Conservation (phyloP, 1,284 basidiomycete species). For the Lentinula novae-zelandiae region DNA sequence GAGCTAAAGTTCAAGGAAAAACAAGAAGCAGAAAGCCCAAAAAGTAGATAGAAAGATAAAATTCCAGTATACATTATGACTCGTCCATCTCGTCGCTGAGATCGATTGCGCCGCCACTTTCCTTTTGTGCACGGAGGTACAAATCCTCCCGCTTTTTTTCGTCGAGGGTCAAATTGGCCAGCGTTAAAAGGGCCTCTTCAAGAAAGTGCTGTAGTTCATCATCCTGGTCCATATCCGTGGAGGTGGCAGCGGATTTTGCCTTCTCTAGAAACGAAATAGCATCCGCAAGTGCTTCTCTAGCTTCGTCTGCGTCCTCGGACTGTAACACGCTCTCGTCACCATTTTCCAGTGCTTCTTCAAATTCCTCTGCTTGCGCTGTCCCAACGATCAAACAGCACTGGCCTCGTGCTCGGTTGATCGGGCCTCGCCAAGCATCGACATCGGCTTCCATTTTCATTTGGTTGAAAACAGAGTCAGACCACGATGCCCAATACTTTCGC, state of each 20-base stretch:
- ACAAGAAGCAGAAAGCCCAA: background rate
- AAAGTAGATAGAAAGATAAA: background rate
- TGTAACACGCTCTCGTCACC: conserved; percentile 34
- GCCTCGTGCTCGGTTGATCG: conserved; percentile 44
- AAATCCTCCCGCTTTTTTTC: conserved; percentile 44
- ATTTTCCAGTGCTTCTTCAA: conserved; percentile 45
- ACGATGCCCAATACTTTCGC: conserved; percentile 52
- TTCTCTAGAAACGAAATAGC: conserved; percentile 52
- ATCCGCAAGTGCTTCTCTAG: conserved; percentile 42
- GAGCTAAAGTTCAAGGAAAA: background rate
- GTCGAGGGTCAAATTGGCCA: conserved; percentile 53
- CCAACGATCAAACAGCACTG: conserved; percentile 54
- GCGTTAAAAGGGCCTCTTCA: conserved; percentile 51
- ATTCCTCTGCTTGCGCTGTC: conserved; percentile 45
- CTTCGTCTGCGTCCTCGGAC: conserved; percentile 46
- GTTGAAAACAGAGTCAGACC: conserved; percentile 55
- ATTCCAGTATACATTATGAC: background rate
- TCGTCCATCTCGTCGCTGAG: conserved; percentile 18
- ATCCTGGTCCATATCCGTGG: conserved; percentile 20
- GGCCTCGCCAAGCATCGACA: conserved; percentile 41
- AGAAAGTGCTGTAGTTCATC: conserved; percentile 38
- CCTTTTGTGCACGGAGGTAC: conserved; percentile 43
- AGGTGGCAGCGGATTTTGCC: conserved; percentile 31
- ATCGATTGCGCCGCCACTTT: conserved; percentile 37
- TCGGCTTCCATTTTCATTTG: conserved; percentile 61